Base-by-base conservation (phyloP, 1,284 basidiomycete species). In the Cryptococcus maquisensis region DNA sequence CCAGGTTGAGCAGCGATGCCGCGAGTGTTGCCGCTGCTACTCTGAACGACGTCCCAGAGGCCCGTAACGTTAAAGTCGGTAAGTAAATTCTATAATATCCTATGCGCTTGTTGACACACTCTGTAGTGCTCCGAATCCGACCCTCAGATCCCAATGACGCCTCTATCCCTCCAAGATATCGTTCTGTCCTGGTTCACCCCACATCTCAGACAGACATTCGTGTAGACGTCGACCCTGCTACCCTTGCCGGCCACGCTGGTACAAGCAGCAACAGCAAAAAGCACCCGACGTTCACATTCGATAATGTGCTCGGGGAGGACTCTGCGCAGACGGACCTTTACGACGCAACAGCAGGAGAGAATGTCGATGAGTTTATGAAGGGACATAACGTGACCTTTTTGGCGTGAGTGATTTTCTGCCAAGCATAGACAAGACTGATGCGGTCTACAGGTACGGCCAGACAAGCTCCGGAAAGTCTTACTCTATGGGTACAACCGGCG, bases 301-400 rank as follows among this genome's bases (percentile, higher is more conserved):
- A 98, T 80, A 87, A 91, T 64, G 95, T 98, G 49, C 86, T 95
- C 65, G 82, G 84, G 3, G 90, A 90, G 26, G 79, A 84, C 39
- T 84, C 90, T 37, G 86, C 86, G 0, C 95, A 98, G 73, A 82
- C 86, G 73, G 83, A 86, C 37, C 82, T 98, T 63, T 98, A 90
- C 76, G 84, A 85, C 39, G 81, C 83, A 6, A 90, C 89, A 23
- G 90, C 92, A 6, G 83, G 86, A 55, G 87, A 90, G 23, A 85
- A 96, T 62, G 83, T 98, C 59, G 85, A 87, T 28, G 88, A 90
- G 61, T 98, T 98, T 75, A 72, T 97, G 45, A 90, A 94, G 68
- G 95, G 95, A 12, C 95, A 93, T 78, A 98, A 98, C 78, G 95
- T 93, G 61, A 98, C 96, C 38, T 88, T 98, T 59, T 83, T 98